Evolutionary conservation across 305 asterid genomes (phyloP).

Genomic region (Lippia alba): DNA sequence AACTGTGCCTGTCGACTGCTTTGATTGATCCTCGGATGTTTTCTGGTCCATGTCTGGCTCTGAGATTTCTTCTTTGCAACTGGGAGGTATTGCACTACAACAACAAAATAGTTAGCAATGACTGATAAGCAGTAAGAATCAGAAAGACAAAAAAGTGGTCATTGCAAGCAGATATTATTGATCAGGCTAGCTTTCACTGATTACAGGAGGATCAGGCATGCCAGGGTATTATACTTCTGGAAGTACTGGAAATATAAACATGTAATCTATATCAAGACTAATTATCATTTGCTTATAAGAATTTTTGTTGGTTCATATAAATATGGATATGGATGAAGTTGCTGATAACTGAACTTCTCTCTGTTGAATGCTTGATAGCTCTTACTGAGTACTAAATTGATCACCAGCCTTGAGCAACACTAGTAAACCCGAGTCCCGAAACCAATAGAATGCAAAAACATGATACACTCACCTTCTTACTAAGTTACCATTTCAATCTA

Average conservation of each 20-base stretch:
- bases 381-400: no score
- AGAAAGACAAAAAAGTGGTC: background rate
- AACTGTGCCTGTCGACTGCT: constrained; percentile 31
- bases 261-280: no score
- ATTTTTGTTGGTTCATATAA: constrained; percentile 3
- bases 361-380: background rate
- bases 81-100: constrained; percentile 69
- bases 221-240: no score
- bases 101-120: constrained; percentile 19
- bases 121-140: constrained; percentile 22
- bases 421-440: background rate
- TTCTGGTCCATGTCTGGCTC: constrained; percentile 35
- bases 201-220: no score
- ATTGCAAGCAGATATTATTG: no score
- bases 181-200: no score
- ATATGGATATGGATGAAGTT: constrained; percentile 16
- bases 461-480: background rate
- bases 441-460: background rate
- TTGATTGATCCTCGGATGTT: constrained; percentile 11
- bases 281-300: constrained; percentile 19
- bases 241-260: no score
- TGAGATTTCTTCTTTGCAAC: constrained; percentile 45
- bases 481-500: background rate
- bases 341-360: background rate
- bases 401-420: background rate